Conservation (phyloP, 1,284 basidiomycete species). For the Papiliotrema nemorosa region DNA sequence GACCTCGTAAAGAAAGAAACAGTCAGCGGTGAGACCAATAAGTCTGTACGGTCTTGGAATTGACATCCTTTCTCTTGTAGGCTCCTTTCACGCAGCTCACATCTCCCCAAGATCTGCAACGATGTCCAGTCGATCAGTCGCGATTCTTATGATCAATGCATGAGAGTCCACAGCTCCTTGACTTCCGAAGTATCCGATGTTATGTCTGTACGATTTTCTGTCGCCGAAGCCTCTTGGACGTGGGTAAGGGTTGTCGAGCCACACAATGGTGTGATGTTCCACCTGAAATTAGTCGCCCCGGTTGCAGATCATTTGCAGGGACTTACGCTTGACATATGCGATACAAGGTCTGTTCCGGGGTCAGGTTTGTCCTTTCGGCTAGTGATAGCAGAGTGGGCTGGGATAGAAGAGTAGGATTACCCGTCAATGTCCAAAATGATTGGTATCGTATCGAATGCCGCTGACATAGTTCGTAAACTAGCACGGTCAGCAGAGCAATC, state of each 20-base stretch:
- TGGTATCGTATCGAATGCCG: conserved; percentile 65
- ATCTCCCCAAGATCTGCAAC: not conserved
- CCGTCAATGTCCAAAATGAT: conserved; percentile 83
- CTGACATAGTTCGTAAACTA: conserved; percentile 41
- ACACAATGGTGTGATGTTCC: conserved; percentile 43
- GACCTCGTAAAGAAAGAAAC: not conserved
- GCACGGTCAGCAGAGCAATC: not conserved
- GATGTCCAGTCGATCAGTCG: not conserved
- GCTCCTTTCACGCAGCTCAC: not conserved
- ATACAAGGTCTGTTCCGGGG: conserved; percentile 64
- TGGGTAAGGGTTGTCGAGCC: conserved; percentile 49
- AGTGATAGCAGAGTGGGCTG: conserved; percentile 55
- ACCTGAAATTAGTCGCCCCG: conserved; percentile 20
- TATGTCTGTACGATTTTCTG: conserved; percentile 32
- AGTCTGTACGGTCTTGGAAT: not conserved
- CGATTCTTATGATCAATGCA: not conserved
- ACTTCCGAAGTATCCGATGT: not conserved
- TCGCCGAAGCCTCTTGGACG: conserved; percentile 62
- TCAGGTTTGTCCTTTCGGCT: conserved; percentile 54
- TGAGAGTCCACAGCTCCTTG: conserved; percentile 1
- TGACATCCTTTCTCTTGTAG: not conserved
- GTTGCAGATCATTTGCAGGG: not conserved
- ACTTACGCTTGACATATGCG: conserved; percentile 58
- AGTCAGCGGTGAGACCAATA: not conserved
- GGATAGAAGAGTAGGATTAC: conserved; percentile 61